These are phyloP conservation scores for Mollisia scopiformis DNA, from an alignment of 2,329 filamentous ascomycete genomes.

Conservation along the genomic window DNA sequence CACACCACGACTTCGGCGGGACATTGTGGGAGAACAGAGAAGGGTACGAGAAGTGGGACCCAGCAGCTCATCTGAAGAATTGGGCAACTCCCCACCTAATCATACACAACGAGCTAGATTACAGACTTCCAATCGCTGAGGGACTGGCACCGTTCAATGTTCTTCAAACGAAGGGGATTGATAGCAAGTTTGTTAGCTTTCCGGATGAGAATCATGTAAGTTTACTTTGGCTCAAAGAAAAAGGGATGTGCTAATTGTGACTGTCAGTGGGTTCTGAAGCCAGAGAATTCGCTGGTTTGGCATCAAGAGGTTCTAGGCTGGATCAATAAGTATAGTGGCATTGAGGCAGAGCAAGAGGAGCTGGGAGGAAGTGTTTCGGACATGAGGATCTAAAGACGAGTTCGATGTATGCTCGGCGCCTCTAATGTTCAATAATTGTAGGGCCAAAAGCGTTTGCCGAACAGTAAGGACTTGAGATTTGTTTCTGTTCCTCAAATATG, in stretches of 20 bases:
- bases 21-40: slow-evolving; percentile 58
- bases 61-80: slow-evolving; percentile 52
- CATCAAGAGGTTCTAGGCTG: slow-evolving; percentile 83
- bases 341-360: slow-evolving; percentile 38
- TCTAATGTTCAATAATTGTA: no score
- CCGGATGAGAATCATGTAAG: slow-evolving; percentile 67
- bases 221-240: background rate
- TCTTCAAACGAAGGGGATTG: slow-evolving; percentile 62
- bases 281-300: slow-evolving; percentile 90
- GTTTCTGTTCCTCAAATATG: no score
- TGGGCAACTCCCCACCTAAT: slow-evolving; percentile 81
- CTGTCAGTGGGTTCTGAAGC: slow-evolving; percentile 80
- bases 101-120: slow-evolving; percentile 90
- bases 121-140: slow-evolving; percentile 83
- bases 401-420: no score
- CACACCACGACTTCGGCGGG: slow-evolving; percentile 66
- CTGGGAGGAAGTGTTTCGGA: slow-evolving; percentile 15
- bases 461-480: no score
- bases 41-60: slow-evolving; percentile 72
- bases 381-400: slow-evolving; percentile 12
- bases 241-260: background rate
- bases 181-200: slow-evolving; percentile 66
- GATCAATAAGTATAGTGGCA: slow-evolving; percentile 65
- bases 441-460: no score
- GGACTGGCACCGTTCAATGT: slow-evolving; percentile 68